A percentile compares a stretch with the other conserved stretches of the same genome.
These are phyloP conservation scores for Boletus reticuloceps DNA, from an alignment of 768 basidiomycete species.

Conservation along the genomic window DNA sequence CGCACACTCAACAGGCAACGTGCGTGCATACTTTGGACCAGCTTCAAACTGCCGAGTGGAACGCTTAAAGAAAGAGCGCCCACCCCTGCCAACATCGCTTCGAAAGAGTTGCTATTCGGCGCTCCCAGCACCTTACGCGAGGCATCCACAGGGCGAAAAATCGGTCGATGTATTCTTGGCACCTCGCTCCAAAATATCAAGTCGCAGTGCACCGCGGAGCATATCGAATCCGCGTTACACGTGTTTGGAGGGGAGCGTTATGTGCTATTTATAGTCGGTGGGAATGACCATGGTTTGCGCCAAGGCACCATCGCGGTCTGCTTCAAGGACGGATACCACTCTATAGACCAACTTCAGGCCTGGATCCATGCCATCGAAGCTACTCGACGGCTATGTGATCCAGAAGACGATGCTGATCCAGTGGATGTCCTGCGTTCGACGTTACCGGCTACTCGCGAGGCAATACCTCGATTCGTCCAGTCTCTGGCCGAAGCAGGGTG, in stretches of 20 bases:
- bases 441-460: constrained; percentile 7
- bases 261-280: constrained; percentile 46
- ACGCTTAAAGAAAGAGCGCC: constrained; percentile 9
- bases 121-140: constrained; percentile 40
- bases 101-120: constrained; percentile 45
- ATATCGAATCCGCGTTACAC: constrained; percentile 31
- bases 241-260: constrained; percentile 48
- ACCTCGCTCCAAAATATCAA: constrained; percentile 37
- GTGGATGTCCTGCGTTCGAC: constrained; percentile 11
- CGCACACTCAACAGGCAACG: constrained; percentile 62
- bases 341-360: constrained; percentile 51
- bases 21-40: constrained; percentile 49
- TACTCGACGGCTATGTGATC: constrained; percentile 2
- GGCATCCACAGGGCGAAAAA: constrained; percentile 25
- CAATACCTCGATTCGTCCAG: constrained; percentile 18
- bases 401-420: background rate
- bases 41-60: constrained; percentile 11
- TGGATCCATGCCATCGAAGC: constrained; percentile 40
- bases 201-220: constrained; percentile 5
- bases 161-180: constrained; percentile 53
- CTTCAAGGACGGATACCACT: constrained; percentile 49
- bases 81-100: constrained; percentile 40
- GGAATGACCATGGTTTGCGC: background rate
- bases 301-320: constrained; percentile 37
- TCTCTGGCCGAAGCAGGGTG: constrained; percentile 33